Base-by-base conservation (phyloP, 345 rosid genomes). In the Cochlearia excelsa region DNA sequence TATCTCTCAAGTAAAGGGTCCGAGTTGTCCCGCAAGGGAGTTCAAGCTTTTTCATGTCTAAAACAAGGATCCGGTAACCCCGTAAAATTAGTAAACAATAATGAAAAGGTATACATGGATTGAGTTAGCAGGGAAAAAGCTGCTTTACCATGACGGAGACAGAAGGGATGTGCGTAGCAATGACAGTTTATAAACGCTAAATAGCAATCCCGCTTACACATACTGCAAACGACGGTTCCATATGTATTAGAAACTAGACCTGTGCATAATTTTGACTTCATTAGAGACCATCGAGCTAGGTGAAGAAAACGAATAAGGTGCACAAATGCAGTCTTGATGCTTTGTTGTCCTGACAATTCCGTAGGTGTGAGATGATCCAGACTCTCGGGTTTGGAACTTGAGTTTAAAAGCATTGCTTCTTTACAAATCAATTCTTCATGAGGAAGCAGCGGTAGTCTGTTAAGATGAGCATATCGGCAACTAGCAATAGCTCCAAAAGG, bases 381-480 rank as follows among this genome's bases (percentile, higher is more conserved):
- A 69, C 82, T 90, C 76, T 83, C 87, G 54, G 80, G 65, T 56
- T 79, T 80, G 67, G 71, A 45, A 52, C 76, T 78, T 8, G 78
- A 66, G 62, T 75, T 11, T 11, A 94, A 84, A 59, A 74, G 80
- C 95, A 90, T 84, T 52, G 99, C 97, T 80, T 94, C 99, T 74
- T 83, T 86, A 70, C 99, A 94, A 30, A 94, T 69, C 74, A 94
- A 82, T 66, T 94, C 97, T 78, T 94, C 99, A 37, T 94, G 99
- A 71, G 99, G 97, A 73, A 94, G 89, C 66, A 94, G 74, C 45
- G 99, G 99, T 62, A 81, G 67, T 78, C 96, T 81, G 73, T 82
- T 90, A 27, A 94, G 96, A 66, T 79, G 81, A 42, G 95, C 95
- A 81, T 94, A 94, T 4, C 97, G 95, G 69, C 79, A 68, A 70